phyloP scores from a whole-genome alignment of 2,329 filamentous ascomycete genomes.

The Calonectria naviculata region DNA sequence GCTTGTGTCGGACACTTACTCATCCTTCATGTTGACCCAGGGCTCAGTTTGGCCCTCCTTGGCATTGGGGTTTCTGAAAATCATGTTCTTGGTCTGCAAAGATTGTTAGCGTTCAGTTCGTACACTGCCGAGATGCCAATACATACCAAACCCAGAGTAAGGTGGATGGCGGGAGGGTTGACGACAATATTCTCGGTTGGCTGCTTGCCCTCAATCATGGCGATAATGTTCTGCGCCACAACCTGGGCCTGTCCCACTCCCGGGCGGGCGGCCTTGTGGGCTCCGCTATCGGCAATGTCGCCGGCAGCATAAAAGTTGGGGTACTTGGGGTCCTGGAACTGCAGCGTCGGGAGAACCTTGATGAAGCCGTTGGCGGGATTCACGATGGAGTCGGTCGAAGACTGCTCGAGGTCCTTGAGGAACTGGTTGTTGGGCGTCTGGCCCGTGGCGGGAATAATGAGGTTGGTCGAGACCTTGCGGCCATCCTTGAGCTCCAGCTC shows the following conservation, averaged over 20 bases:
- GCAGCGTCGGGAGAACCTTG: constrained; percentile 29
- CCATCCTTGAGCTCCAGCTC: constrained; percentile 37
- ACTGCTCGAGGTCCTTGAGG: constrained; percentile 20
- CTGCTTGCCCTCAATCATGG: constrained; percentile 30
- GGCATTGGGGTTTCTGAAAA: constrained; percentile 37
- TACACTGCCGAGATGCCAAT: rapidly evolving
- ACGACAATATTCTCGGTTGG: constrained; percentile 24
- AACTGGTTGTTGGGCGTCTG: constrained; percentile 42
- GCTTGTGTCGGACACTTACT: constrained; percentile 27
- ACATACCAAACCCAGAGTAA: constrained; percentile 37
- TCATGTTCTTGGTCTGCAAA: constrained; percentile 37
- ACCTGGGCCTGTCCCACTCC: constrained; percentile 33
- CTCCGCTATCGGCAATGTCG: constrained; percentile 40
- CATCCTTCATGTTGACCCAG: constrained; percentile 31
- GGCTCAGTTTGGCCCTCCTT: constrained; percentile 33
- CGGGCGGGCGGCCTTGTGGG: constrained; percentile 37
- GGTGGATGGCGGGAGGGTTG: constrained; percentile 35
- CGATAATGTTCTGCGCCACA: constrained; percentile 36
- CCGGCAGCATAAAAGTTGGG: constrained; percentile 38
- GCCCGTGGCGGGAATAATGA: constrained; percentile 38
- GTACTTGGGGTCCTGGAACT: constrained; percentile 37
- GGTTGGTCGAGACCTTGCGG: constrained; percentile 30
- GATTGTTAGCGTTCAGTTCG: background rate
- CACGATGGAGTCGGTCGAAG: constrained; percentile 13
- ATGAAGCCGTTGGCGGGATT: constrained; percentile 39